These are phyloP conservation scores for Epichloe typhina DNA, from an alignment of 2,329 filamentous ascomycete species.

Conservation along the genomic window DNA sequence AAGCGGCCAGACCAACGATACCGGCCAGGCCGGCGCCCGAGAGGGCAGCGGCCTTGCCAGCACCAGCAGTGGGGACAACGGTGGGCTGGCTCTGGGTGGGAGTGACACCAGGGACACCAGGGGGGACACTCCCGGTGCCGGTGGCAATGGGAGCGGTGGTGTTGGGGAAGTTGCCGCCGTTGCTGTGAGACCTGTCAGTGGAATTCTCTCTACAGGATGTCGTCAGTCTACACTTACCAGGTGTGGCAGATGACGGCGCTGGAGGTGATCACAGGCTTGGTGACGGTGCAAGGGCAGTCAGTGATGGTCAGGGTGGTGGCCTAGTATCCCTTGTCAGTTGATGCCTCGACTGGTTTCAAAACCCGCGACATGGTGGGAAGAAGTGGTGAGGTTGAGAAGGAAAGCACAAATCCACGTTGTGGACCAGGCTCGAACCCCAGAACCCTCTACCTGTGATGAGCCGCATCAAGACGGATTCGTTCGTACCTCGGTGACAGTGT, in stretches of 20 bases:
- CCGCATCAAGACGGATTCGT: no score
- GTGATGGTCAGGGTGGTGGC: constrained; percentile 58
- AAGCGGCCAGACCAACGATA: constrained; percentile 45
- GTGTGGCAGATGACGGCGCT: constrained; percentile 38
- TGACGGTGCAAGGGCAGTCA: constrained; percentile 58
- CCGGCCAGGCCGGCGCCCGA: constrained; percentile 47
- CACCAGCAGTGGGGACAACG: constrained; percentile 37
- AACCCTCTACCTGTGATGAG: no score
- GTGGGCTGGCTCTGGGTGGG: constrained; percentile 20
- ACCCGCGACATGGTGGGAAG: not conserved
- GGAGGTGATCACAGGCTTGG: constrained; percentile 42
- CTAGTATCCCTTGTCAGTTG: constrained; percentile 17
- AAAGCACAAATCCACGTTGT: not conserved
- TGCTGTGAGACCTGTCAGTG: constrained; percentile 8
- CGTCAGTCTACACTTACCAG: constrained; percentile 28
- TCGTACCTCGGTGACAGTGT: constrained; percentile 52
- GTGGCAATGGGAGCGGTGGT: constrained; percentile 16
- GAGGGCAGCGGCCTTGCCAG: constrained; percentile 41
- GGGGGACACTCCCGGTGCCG: not conserved
- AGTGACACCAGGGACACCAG: not conserved
- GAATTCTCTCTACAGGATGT: not conserved
- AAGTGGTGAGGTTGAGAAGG: not conserved
- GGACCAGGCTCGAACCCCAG: no score
- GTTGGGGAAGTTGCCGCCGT: constrained; percentile 14
- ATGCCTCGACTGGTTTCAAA: not conserved